A percentile compares a stretch with the other conserved stretches of the same genome.
Conservation (phyloP, 352 stramenopile species). For the Globisporangium okanoganense region DNA sequence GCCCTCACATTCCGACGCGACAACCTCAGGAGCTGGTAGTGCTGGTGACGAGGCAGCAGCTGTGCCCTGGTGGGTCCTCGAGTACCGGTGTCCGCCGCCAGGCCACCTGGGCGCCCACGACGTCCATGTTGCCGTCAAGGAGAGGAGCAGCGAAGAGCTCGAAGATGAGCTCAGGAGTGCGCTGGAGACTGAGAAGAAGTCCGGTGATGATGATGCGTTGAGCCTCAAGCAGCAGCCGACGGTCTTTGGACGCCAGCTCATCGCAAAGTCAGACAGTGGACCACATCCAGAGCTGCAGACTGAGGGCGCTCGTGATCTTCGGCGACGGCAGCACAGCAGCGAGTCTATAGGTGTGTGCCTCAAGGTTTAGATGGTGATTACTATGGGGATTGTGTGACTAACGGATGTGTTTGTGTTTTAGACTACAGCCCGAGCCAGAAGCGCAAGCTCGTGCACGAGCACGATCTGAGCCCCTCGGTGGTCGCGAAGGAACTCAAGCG, state of each 20-base stretch:
- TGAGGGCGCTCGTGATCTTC: constrained; percentile 3
- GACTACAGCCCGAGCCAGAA: constrained; percentile 65
- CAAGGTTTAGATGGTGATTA: background rate
- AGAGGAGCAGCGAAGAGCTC: constrained; percentile 10
- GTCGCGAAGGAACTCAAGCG: constrained; percentile 56
- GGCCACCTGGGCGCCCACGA: constrained; percentile 46
- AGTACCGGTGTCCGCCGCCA: constrained; percentile 51
- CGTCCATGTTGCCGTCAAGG: constrained; percentile 28
- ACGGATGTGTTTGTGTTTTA: constrained; percentile 16
- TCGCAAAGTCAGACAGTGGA: background rate
- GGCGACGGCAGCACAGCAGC: constrained; percentile 6
- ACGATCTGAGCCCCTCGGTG: constrained; percentile 29
- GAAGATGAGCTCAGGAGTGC: background rate
- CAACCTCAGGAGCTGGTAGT: background rate
- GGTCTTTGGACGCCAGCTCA: background rate
- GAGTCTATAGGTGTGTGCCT: constrained; percentile 7
- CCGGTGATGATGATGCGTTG: background rate
- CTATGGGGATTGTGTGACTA: background rate
- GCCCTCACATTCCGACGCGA: background rate
- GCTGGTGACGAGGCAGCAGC: constrained; percentile 8
- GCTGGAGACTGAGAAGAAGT: background rate
- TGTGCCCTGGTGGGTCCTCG: constrained; percentile 52
- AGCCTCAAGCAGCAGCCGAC: background rate
- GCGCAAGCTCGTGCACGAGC: constrained; percentile 54
- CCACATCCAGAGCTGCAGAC: background rate